These are phyloP conservation scores for Trichoderma sp. DNA, from an alignment of 2,329 filamentous ascomycete species.

Conservation along the genomic window DNA sequence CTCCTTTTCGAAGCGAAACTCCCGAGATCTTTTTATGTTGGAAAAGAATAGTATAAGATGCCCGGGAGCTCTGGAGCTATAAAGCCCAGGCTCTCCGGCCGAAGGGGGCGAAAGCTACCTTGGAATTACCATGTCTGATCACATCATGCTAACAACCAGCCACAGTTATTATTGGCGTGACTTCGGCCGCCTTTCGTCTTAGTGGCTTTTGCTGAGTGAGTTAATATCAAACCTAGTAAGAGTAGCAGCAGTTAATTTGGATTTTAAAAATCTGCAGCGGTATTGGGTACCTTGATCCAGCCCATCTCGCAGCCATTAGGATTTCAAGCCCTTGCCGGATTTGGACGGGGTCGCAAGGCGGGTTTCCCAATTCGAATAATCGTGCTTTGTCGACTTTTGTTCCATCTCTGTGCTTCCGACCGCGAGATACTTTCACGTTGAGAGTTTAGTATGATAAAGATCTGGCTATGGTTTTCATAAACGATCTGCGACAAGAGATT, in stretches of 20 bases:
- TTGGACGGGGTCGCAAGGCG: background rate
- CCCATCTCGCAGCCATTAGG: background rate
- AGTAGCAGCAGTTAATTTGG: background rate
- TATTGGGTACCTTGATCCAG: background rate
- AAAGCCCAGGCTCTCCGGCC: constrained; percentile 11
- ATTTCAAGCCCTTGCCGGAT: constrained; percentile 1
- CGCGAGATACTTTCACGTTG: background rate
- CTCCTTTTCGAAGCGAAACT: background rate
- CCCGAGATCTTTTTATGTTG: background rate
- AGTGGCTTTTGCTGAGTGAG: constrained; percentile 12
- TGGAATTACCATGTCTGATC: constrained; percentile 21
- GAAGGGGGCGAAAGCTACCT: constrained; percentile 15
- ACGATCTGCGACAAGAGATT: background rate
- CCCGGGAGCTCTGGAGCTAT: constrained; percentile 20
- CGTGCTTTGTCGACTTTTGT: background rate
- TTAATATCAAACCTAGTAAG: background rate
- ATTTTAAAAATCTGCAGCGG: background rate
- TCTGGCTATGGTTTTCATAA: background rate
- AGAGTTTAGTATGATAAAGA: background rate
- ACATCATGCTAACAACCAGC: constrained; percentile 21
- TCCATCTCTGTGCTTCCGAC: background rate
- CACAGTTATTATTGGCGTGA: constrained; percentile 17
- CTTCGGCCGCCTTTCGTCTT: constrained; percentile 6
- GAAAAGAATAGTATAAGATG: background rate
- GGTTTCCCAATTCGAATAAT: background rate